A percentile compares a stretch with the other conserved stretches of the same genome.
phyloP scores from a whole-genome alignment of 2,329 filamentous ascomycete species.

The Aspergillus melleus region DNA sequence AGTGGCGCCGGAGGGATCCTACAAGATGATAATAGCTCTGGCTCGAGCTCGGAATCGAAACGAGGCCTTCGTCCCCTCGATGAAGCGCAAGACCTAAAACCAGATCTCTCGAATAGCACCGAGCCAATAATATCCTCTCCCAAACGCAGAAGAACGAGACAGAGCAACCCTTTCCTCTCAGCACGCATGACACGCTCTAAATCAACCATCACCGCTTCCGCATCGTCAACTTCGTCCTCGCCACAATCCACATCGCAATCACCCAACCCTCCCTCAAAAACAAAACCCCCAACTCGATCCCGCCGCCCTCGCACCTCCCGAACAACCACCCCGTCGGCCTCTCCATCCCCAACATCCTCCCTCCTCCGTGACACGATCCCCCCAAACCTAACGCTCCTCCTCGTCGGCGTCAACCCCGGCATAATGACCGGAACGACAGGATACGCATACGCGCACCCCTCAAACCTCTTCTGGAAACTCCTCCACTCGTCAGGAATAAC shows the following conservation, averaged over 20 bases:
- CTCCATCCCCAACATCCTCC: constrained; percentile 21
- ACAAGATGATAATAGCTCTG: no score
- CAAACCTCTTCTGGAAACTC: constrained; percentile 56
- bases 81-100: background rate
- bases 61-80: background rate
- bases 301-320: constrained; percentile 6
- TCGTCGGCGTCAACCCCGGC: constrained; percentile 53
- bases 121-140: background rate
- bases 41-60: background rate
- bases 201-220: constrained; percentile 8
- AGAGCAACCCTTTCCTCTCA: background rate
- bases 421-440: constrained; percentile 48
- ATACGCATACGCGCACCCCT: constrained; percentile 55
- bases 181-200: constrained; percentile 19
- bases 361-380: constrained; percentile 49
- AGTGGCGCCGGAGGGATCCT: no score
- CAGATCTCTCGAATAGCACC: constrained; percentile 1
- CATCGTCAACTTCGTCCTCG: constrained; percentile 7
- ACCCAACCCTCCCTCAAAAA: background rate
- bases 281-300: constrained; percentile 17
- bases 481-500: constrained; percentile 51
- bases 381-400: constrained; percentile 45
- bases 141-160: background rate
- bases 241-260: constrained; percentile 5
- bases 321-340: constrained; percentile 2